These are phyloP conservation scores for Acacia pycnantha DNA, from an alignment of 331 rosid genomes.

Conservation along the genomic window DNA sequence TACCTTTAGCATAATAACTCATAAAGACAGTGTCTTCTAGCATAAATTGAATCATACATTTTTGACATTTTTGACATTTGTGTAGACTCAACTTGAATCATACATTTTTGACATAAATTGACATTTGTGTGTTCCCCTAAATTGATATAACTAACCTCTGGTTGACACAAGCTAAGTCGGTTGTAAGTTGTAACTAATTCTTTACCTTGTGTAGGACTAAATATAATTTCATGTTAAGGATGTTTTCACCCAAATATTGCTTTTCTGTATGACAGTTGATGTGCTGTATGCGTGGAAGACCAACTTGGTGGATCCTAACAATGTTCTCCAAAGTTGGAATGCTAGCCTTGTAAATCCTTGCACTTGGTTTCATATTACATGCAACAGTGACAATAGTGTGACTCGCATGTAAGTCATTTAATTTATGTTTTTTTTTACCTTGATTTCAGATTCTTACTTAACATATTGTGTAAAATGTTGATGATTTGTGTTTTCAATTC, in stretches of 20 bases:
- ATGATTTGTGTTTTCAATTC: not conserved
- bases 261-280: slow-evolving; percentile 41
- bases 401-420: slow-evolving; percentile 57
- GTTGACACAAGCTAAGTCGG: not conserved
- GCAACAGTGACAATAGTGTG: slow-evolving; percentile 52
- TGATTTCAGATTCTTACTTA: not conserved
- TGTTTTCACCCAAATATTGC: slow-evolving; percentile 1
- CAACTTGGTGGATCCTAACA: slow-evolving; percentile 56
- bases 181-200: not conserved
- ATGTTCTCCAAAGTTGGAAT: slow-evolving; percentile 71
- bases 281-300: slow-evolving; percentile 51
- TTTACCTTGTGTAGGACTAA: not conserved
- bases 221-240: not conserved
- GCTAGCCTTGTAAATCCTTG: slow-evolving; percentile 71
- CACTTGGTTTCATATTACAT: slow-evolving; percentile 65
- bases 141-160: too few species aligned
- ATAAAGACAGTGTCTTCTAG: too few species aligned
- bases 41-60: too few species aligned
- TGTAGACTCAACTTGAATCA: too few species aligned
- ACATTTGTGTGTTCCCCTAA: too few species aligned
- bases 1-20: too few species aligned
- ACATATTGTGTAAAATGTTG: not conserved
- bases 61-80: too few species aligned
- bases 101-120: too few species aligned
- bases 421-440: not conserved